A percentile compares a stretch with the other conserved stretches of the same genome.
These are phyloP conservation scores for Cytospora piceicola DNA, from an alignment of 2,329 filamentous ascomycete species.

Conservation along the genomic window DNA sequence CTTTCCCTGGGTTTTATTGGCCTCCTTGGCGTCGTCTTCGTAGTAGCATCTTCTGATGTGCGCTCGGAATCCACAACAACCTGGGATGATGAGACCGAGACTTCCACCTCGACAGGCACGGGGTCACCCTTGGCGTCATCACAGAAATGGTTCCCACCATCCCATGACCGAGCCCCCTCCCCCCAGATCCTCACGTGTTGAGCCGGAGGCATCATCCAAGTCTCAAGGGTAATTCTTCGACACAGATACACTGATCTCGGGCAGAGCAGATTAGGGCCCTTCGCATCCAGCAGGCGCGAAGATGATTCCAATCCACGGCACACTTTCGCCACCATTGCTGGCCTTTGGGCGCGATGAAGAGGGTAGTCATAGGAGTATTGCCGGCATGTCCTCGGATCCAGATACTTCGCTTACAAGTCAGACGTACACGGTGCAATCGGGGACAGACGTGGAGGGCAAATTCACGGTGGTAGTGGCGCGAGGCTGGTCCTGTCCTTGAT, in stretches of 20 bases:
- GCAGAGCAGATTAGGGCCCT: background rate
- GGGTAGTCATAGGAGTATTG: background rate
- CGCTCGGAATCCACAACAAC: too few species aligned
- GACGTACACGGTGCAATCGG: background rate
- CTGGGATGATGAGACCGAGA: background rate
- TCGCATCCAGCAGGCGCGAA: background rate
- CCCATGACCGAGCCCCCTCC: too few species aligned
- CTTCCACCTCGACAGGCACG: too few species aligned
- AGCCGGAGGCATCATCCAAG: too few species aligned
- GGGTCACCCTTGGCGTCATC: too few species aligned
- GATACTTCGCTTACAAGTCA: background rate
- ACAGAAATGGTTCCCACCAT: too few species aligned
- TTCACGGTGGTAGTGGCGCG: background rate
- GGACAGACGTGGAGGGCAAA: background rate
- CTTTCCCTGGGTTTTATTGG: background rate
- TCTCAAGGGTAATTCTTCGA: background rate
- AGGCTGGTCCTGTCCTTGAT: too few species aligned
- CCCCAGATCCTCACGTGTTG: too few species aligned
- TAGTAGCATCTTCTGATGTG: background rate
- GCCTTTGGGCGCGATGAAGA: background rate
- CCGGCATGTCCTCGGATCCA: background rate
- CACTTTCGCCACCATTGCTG: background rate
- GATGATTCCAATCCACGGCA: too few species aligned
- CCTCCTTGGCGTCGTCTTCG: background rate
- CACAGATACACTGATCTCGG: background rate